Evolutionary conservation across 352 stramenopile genomes (phyloP).

Genomic region (Achlya hypogyna): DNA sequence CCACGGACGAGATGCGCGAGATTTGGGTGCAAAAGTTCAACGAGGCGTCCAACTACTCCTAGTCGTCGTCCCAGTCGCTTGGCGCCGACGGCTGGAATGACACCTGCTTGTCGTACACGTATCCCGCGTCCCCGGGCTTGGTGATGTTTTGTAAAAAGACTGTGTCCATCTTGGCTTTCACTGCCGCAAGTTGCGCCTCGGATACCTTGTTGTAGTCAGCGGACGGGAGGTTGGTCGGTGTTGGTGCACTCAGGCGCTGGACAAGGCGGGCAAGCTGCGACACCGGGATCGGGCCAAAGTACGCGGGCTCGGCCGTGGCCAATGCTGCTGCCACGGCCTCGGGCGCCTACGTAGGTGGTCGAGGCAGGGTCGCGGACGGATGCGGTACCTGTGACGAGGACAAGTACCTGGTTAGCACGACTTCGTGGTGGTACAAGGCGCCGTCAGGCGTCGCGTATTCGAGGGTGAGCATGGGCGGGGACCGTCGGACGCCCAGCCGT

Average conservation of each 20-base stretch:
- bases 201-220: slow-evolving; percentile 76
- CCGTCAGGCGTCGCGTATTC: not conserved
- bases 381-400: not conserved
- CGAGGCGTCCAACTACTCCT: slow-evolving; percentile 15
- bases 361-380: not conserved
- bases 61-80: slow-evolving; percentile 13
- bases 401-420: not conserved
- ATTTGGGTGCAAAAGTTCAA: slow-evolving; percentile 17
- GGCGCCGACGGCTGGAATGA: not conserved
- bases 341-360: not conserved
- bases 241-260: not conserved
- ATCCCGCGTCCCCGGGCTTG: slow-evolving; percentile 40
- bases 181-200: slow-evolving; percentile 53
- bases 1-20: slow-evolving; percentile 3
- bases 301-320: not conserved
- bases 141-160: slow-evolving; percentile 58
- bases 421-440: slow-evolving; percentile 2
- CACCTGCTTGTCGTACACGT: slow-evolving; percentile 64
- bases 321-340: not conserved
- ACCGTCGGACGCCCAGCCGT: not conserved
- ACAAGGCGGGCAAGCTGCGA: not conserved
- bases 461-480: slow-evolving; percentile 1
- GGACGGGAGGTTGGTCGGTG: slow-evolving; percentile 30
- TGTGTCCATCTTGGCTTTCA: slow-evolving; percentile 62
- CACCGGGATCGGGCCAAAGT: not conserved